phyloP scores from a whole-genome alignment of 805 yeast species.

The Scheffersomyces amazonensis region DNA sequence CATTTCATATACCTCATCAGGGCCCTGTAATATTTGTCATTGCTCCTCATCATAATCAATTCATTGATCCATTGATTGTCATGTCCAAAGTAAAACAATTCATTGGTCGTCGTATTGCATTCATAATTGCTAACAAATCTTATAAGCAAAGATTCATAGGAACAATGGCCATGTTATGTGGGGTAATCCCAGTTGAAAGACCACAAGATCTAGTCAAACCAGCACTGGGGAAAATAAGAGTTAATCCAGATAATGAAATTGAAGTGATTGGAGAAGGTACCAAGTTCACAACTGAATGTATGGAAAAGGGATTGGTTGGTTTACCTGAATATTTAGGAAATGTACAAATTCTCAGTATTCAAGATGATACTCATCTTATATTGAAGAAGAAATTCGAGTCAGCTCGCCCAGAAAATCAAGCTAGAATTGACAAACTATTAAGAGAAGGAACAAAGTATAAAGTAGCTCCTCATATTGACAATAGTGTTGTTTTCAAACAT shows the following conservation, averaged over 20 bases:
- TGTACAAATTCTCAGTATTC: slow-evolving; percentile 26
- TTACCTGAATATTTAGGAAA: slow-evolving; percentile 34
- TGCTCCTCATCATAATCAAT: slow-evolving; percentile 45
- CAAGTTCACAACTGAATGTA: slow-evolving; percentile 28
- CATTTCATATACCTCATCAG: slow-evolving; percentile 33
- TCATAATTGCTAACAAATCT: slow-evolving; percentile 36
- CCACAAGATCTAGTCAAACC: slow-evolving; percentile 36
- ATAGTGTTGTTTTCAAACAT: slow-evolving; percentile 29
- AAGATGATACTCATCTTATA: slow-evolving; percentile 26
- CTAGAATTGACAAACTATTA: slow-evolving; percentile 13
- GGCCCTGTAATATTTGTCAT: slow-evolving; percentile 40
- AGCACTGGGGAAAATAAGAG: slow-evolving; percentile 26
- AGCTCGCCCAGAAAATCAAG: slow-evolving; percentile 5
- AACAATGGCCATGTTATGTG: slow-evolving; percentile 24
- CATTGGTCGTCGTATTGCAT: slow-evolving; percentile 30
- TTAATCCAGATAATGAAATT: slow-evolving; percentile 14
- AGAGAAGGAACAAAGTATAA: slow-evolving; percentile 28
- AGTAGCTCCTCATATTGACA: slow-evolving; percentile 39
- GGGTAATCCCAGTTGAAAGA: slow-evolving; percentile 41
- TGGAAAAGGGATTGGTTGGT: slow-evolving; percentile 35
- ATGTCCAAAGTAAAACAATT: slow-evolving; percentile 32
- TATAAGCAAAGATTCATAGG: slow-evolving; percentile 32
- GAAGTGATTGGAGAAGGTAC: slow-evolving; percentile 31
- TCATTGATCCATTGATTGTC: slow-evolving; percentile 37
- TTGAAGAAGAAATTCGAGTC: slow-evolving; percentile 22